These are phyloP conservation scores for Asterella californica DNA, from an alignment of 225 moss, liverwort and hornwort genomes.

Conservation along the genomic window DNA sequence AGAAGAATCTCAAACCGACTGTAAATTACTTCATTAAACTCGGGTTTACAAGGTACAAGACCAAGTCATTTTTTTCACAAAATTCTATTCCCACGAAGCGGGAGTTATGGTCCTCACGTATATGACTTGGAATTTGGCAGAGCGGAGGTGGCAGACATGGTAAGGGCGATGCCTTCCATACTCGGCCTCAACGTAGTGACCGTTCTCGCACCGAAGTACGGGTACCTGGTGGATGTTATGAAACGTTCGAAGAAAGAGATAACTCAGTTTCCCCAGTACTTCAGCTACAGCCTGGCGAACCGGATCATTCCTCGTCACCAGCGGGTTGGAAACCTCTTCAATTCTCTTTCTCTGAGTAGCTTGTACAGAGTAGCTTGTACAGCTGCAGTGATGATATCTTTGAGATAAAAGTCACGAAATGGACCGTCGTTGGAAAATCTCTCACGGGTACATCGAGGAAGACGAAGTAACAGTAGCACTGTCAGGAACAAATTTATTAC, in stretches of 20 bases:
- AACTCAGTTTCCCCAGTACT: conserved; percentile 54
- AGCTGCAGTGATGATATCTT: conserved; percentile 51
- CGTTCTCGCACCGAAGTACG: conserved; percentile 55
- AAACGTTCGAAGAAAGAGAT: conserved; percentile 42
- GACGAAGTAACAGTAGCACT: no score
- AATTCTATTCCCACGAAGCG: no score
- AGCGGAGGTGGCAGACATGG: conserved; percentile 46
- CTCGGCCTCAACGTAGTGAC: conserved; percentile 46
- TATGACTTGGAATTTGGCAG: conserved; percentile 1
- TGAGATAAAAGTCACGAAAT: conserved; percentile 35
- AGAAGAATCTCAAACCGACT: conserved; percentile 51
- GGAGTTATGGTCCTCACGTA: no score
- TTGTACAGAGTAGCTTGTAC: conserved; percentile 52
- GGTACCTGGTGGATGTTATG: conserved; percentile 51
- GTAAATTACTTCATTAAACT: conserved; percentile 49
- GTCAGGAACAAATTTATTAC: no score
- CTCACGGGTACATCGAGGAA: no score
- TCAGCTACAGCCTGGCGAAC: conserved; percentile 55
- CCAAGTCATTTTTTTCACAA: background rate
- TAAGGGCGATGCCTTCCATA: conserved; percentile 49
- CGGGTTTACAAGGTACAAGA: conserved; percentile 48
- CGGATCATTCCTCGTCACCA: conserved; percentile 46
- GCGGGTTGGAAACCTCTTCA: conserved; percentile 33
- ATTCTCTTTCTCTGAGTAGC: conserved; percentile 39
- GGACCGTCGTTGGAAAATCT: conserved; percentile 4